Evolutionary conservation across 2,329 filamentous ascomycete genomes (phyloP).

Genomic region (Pseudocercospora fijiensis): DNA sequence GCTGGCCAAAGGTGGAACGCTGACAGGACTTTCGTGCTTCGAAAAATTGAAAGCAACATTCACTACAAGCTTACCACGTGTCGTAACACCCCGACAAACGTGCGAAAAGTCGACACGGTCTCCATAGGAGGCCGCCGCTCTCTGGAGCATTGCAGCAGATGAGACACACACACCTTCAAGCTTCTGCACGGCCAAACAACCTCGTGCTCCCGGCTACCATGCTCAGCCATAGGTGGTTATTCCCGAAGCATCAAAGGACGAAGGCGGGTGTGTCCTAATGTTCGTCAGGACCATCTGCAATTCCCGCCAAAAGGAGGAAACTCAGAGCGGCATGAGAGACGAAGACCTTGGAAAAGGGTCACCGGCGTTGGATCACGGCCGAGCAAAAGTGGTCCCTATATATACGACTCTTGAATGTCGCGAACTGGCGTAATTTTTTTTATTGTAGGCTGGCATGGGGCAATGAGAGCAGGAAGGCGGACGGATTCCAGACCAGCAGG

Average conservation of each 20-base stretch:
- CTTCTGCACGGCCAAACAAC: neutral
- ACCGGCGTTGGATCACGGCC: neutral
- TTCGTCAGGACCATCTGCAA: neutral
- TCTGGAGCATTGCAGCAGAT: neutral
- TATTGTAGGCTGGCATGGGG: neutral
- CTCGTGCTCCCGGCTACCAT: neutral
- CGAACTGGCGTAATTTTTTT: slow-evolving; percentile 3
- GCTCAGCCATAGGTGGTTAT: neutral
- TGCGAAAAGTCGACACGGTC: neutral
- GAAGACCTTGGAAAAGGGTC: neutral
- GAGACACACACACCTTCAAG: neutral
- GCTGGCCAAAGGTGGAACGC: slow-evolving; percentile 48
- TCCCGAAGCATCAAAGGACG: neutral
- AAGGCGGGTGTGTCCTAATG: neutral
- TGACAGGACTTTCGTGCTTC: slow-evolving; percentile 33
- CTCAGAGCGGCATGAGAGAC: neutral
- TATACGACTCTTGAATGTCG: slow-evolving; percentile 6
- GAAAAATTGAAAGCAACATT: neutral
- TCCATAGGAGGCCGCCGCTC: neutral
- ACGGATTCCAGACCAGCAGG: slow-evolving; percentile 3
- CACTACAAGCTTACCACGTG: neutral
- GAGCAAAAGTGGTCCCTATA: neutral
- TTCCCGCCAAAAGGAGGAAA: neutral
- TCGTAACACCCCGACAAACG: neutral
- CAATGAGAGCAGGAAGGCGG: neutral